phyloP scores from a whole-genome alignment of 2,329 filamentous ascomycete species.

The Metarhizium robertsii region DNA sequence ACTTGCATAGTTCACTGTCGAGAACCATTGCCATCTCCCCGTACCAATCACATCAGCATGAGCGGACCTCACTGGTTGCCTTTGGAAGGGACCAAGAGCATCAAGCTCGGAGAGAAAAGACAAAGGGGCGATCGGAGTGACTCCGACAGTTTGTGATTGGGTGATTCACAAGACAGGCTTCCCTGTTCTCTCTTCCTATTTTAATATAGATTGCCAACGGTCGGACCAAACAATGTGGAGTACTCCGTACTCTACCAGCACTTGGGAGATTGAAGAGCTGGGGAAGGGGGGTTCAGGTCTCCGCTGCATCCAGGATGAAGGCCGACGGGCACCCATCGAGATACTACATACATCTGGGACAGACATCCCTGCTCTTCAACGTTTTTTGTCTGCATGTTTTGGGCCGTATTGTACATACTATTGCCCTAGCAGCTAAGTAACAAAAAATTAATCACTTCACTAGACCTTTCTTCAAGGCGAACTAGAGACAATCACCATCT shows the following conservation, averaged over 20 bases:
- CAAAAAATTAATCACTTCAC: too few relatives aligned
- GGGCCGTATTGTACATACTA: background rate
- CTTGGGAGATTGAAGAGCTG: too few relatives aligned
- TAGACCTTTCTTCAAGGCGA: too few relatives aligned
- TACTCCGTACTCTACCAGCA: too few relatives aligned
- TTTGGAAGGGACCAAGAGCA: background rate
- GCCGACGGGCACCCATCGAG: background rate
- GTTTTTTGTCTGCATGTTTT: background rate
- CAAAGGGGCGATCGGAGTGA: background rate
- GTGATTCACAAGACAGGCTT: background rate
- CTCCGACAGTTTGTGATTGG: background rate
- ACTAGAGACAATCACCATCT: too few relatives aligned
- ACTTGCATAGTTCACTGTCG: too few relatives aligned
- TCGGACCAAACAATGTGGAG: background rate
- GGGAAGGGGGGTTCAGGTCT: background rate
- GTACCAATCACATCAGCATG: too few relatives aligned
- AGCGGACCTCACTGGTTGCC: background rate
- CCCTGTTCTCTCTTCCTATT: too few relatives aligned
- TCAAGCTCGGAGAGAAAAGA: background rate
- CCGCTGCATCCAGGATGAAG: background rate
- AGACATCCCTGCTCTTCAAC: background rate
- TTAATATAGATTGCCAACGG: background rate
- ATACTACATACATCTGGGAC: background rate
- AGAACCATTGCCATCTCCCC: too few relatives aligned
- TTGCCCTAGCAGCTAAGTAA: too few relatives aligned